These are phyloP conservation scores for Polyplosphaeria fusca DNA, from an alignment of 495 filamentous ascomycete species.

Conservation along the genomic window DNA sequence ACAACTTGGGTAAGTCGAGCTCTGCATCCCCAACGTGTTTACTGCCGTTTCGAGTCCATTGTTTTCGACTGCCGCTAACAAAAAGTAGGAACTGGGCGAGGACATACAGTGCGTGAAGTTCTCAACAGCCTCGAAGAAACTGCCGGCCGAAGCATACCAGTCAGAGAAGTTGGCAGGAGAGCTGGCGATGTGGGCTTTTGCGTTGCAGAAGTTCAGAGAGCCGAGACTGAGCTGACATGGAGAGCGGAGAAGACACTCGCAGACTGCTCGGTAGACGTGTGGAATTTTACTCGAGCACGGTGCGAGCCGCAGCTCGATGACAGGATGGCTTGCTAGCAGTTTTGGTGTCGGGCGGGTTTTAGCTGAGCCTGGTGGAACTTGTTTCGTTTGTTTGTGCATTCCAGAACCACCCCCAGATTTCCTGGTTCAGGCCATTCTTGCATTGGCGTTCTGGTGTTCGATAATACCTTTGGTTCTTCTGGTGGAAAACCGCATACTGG, in stretches of 20 bases:
- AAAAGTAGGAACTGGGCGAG: constrained; percentile 35
- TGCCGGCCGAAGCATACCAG: constrained; percentile 30
- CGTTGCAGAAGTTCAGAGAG: constrained; percentile 37
- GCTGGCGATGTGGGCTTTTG: constrained; percentile 41
- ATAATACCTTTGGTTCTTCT: background rate
- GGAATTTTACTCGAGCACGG: constrained; percentile 34
- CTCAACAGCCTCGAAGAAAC: constrained; percentile 35
- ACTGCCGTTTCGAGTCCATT: background rate
- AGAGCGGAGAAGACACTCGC: constrained; percentile 33
- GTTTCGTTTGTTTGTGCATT: constrained; percentile 1
- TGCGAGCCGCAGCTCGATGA: constrained; percentile 13
- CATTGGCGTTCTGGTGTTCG: constrained; percentile 27
- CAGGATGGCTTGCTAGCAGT: constrained; percentile 17
- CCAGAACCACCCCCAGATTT: too few relatives aligned
- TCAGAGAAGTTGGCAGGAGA: constrained; percentile 30
- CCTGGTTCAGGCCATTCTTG: constrained; percentile 17
- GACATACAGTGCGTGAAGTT: constrained; percentile 40
- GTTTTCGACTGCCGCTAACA: constrained; percentile 14
- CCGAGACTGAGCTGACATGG: constrained; percentile 38
- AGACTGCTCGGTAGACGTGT: constrained; percentile 36
- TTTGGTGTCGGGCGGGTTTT: too few relatives aligned
- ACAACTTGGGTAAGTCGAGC: constrained; percentile 37
- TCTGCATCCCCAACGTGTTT: background rate
- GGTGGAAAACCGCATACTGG: constrained; percentile 17
- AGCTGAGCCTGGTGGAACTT: too few relatives aligned